Evolutionary conservation across 306 rosid species (phyloP).

Genomic region (Alnus glutinosa): DNA sequence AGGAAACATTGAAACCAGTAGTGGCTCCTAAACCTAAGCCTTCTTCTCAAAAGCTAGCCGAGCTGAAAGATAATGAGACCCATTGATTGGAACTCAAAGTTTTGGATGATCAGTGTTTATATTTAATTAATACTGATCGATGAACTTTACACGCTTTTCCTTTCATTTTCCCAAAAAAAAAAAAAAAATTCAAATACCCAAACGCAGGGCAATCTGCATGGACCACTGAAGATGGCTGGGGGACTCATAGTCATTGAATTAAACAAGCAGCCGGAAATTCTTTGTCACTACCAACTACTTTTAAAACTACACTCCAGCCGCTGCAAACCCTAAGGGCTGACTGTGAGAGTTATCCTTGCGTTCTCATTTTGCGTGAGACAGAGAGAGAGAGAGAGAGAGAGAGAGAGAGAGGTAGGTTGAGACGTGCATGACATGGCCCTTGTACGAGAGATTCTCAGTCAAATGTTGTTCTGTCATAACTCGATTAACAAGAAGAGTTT

Average conservation of each 20-base stretch:
- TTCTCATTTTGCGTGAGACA: too few relatives aligned
- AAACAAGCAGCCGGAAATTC: neutral
- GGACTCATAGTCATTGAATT: neutral
- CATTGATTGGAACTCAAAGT: neutral
- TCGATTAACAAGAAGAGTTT: neutral
- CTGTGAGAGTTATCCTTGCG: too few relatives aligned
- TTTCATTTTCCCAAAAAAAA: neutral
- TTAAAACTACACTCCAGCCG: too few relatives aligned
- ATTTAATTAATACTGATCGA: neutral
- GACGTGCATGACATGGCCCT: neutral
- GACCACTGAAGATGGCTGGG: neutral
- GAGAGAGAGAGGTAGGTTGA: neutral
- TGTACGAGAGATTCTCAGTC: neutral
- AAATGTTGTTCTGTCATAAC: neutral
- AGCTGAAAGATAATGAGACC: neutral
- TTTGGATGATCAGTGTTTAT: too few relatives aligned
- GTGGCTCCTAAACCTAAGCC: neutral
- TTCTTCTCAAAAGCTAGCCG: neutral
- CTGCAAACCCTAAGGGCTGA: too few relatives aligned
- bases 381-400: too few relatives aligned
- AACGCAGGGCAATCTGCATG: neutral
- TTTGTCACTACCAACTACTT: too few relatives aligned
- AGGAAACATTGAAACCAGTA: neutral
- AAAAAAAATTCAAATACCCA: neutral
- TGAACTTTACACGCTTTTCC: neutral